Conservation (phyloP, 345 rosid genomes). For the Sonneratia caseolaris region DNA sequence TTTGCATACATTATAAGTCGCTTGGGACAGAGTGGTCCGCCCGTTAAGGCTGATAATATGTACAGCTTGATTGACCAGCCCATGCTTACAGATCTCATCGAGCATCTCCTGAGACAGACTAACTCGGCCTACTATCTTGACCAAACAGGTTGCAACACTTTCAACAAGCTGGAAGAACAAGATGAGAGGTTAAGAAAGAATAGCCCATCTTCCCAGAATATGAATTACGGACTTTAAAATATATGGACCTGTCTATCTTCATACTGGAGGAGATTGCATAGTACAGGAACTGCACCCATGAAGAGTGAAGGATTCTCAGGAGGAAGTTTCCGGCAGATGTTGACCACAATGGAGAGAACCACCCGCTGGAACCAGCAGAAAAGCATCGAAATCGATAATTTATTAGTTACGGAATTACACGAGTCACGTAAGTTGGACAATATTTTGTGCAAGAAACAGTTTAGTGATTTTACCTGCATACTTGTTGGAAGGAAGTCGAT, state of each 20-base stretch:
- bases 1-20: slow-evolving; percentile 56
- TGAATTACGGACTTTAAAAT: slow-evolving; percentile 6
- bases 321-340: slow-evolving; percentile 81
- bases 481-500: slow-evolving; percentile 87
- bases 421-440: not conserved
- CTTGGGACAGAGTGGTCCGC: slow-evolving; percentile 68
- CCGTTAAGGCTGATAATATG: slow-evolving; percentile 58
- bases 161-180: slow-evolving; percentile 61
- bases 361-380: slow-evolving; percentile 51
- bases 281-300: slow-evolving; percentile 75
- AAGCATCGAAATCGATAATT: not conserved
- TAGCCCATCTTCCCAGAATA: slow-evolving; percentile 10
- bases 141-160: slow-evolving; percentile 68
- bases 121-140: slow-evolving; percentile 65
- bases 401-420: not conserved
- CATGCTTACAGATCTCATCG: slow-evolving; percentile 71
- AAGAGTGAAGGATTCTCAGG: slow-evolving; percentile 40
- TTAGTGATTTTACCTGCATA: slow-evolving; percentile 37
- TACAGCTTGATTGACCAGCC: slow-evolving; percentile 54
- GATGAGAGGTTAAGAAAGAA: not conserved
- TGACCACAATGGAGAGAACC: slow-evolving; percentile 81
- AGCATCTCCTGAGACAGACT: slow-evolving; percentile 55
- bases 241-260: slow-evolving; percentile 71
- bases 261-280: slow-evolving; percentile 80
- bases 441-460: not conserved